Evolutionary conservation across 345 rosid species (phyloP), one percentile per base, ranked within the genome.

Genomic region (Linum tenue): DNA sequence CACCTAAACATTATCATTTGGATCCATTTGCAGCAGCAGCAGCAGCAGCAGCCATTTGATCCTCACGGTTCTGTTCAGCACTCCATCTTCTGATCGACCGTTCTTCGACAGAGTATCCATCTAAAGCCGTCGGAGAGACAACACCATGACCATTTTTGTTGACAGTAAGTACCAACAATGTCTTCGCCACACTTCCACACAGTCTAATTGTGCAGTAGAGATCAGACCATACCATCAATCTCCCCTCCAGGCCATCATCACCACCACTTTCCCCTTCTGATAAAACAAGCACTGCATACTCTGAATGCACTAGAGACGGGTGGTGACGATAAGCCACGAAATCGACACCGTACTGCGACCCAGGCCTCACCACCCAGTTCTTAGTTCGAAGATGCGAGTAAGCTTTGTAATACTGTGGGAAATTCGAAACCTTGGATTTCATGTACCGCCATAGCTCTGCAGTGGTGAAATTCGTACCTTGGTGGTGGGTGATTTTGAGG

Each of bases 251-350:
- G 31, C 31, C 31, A 22, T 69, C 9, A 37, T 75, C 22, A 63
- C 31, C 31, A 22, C 31, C 73, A 77, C 39, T 67, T 4, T 72
- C 80, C 31, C 75, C 83, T 56, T 69, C 84, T 0, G 79, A 83
- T 57, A 71, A 72, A 66, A 82, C 79, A 59, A 87, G 69, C 57
- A 90, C 90, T 0, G 91, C 88, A 70, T 80, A 92, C 55, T 90
- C 92, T 17, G 97, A 84, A 77, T 90, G 97, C 59, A 92, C 97
- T 59, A 88, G 75, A 62, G 92, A 81, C 0, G 97, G 97, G 70
- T 86, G 94, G 65, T 92, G 96, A 16, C 80, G 80, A 66, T 94
- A 90, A 1, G 87, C 95, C 59, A 86, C 95, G 60, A 76, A 86
- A 64, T 90, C 92, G 37, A 85, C 95, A 44, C 96, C 96, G 65